phyloP scores from a whole-genome alignment of 148 eudicot genomes.

The Rheum nobile region DNA sequence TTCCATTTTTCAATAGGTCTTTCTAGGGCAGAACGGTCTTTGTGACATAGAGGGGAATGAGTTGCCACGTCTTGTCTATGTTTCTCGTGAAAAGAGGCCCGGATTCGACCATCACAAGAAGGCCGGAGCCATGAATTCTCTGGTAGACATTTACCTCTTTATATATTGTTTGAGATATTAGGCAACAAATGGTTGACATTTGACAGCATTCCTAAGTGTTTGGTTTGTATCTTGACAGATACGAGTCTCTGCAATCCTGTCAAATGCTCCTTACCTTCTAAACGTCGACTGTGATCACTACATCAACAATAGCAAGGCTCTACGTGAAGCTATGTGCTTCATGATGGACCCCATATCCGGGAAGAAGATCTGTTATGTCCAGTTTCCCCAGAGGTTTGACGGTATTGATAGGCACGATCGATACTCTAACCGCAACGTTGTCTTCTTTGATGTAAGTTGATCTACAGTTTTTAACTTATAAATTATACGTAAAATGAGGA shows the following conservation, averaged over 20 bases:
- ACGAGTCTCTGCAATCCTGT: slow-evolving; percentile 77
- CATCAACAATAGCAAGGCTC: slow-evolving; percentile 88
- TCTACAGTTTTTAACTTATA: not conserved
- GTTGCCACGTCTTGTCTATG: slow-evolving; percentile 89
- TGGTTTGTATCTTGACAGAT: slow-evolving; percentile 25
- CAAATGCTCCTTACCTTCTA: slow-evolving; percentile 87
- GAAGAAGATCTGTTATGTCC: slow-evolving; percentile 89
- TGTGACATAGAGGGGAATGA: slow-evolving; percentile 71
- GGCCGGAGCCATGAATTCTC: slow-evolving; percentile 99
- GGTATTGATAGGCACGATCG: slow-evolving; percentile 97
- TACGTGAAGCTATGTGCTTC: slow-evolving; percentile 96
- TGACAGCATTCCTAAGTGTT: not conserved
- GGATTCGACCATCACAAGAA: slow-evolving; percentile 94
- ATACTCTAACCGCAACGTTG: slow-evolving; percentile 82
- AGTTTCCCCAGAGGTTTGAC: slow-evolving; percentile 92
- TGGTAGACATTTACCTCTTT: slow-evolving; percentile 29
- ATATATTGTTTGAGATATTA: not conserved
- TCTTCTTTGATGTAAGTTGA: slow-evolving; percentile 83
- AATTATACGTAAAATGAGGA: not conserved
- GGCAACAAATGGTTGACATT: not conserved
- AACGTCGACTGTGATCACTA: slow-evolving; percentile 98
- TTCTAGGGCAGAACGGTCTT: slow-evolving; percentile 82
- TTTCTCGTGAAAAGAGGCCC: slow-evolving; percentile 98
- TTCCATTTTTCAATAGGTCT: slow-evolving; percentile 41
- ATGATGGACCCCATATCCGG: slow-evolving; percentile 95